phyloP scores from a whole-genome alignment of 2,329 filamentous ascomycete genomes.

The Verticillium longisporum region DNA sequence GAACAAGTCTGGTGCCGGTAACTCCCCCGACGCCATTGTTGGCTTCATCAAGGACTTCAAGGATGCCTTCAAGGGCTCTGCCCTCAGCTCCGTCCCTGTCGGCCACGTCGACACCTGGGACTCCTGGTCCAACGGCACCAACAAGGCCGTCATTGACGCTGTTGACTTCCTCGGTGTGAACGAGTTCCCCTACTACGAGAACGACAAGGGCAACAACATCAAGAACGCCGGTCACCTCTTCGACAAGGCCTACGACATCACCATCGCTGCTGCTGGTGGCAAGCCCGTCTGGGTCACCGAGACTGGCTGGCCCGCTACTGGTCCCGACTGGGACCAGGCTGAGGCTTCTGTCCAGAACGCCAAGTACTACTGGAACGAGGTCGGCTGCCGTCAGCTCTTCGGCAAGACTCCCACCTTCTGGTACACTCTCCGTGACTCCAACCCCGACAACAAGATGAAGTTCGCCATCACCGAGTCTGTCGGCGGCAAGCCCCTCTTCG shows the following conservation, averaged over 20 bases:
- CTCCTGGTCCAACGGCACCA: conserved; percentile 51
- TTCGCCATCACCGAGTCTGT: conserved; percentile 50
- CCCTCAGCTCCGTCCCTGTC: conserved; percentile 41
- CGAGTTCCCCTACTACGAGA: conserved; percentile 62
- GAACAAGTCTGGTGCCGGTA: conserved; percentile 56
- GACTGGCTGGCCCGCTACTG: conserved; percentile 58
- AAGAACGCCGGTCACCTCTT: conserved; percentile 49
- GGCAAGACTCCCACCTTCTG: conserved; percentile 50
- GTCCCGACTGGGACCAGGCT: conserved; percentile 46
- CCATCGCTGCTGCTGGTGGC: conserved; percentile 36
- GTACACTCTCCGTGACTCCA: conserved; percentile 56
- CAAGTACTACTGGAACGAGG: conserved; percentile 54
- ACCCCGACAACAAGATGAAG: conserved; percentile 51
- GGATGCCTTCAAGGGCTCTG: conserved; percentile 41
- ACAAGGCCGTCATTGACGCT: conserved; percentile 53
- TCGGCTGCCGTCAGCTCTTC: conserved; percentile 55
- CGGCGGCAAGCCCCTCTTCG: conserved; percentile 41
- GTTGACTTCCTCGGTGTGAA: conserved; percentile 60
- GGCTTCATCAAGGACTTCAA: conserved; percentile 61
- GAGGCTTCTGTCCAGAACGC: conserved; percentile 50
- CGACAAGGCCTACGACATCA: conserved; percentile 37
- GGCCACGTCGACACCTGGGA: conserved; percentile 67
- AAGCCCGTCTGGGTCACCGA: conserved; percentile 58
- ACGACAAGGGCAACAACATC: conserved; percentile 46
- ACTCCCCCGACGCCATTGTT: conserved; percentile 51